Evolutionary conservation across 2,329 filamentous ascomycete species (phyloP), one percentile per base, ranked within the genome.

Genomic region (Neophaeococcomyces aloes): DNA sequence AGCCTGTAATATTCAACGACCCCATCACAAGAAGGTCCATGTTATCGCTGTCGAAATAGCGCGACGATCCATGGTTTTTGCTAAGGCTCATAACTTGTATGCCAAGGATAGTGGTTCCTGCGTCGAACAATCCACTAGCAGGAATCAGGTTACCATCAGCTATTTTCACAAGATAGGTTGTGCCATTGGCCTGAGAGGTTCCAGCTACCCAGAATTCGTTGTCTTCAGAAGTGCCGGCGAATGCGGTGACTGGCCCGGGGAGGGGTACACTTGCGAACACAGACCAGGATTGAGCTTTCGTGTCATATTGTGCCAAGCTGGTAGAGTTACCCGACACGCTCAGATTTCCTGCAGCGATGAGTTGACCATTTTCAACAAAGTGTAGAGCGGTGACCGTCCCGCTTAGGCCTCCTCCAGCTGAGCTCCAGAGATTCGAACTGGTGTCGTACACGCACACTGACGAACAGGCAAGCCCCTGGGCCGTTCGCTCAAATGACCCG

Each of bases 1-100:
- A 87, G 38, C 68, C 67, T 0, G 82, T 77, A 14, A 96, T 71
- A 51, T 78, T 74, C 53, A 98, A 76, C 42, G 82, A 76, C 30
- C 91, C 91, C n/a, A 86, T 86, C 38, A 96, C 69, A 64, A 98
- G 74, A 29, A 98, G 75, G 3, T 78, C 74, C 59, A 91, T 78
- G 49, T 78, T 70, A 14, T 73, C n/a, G n/a, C n/a, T 64, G 40
- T 78, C 72, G 13, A 98, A 65, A 5, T 87, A 67, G 29, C 75
- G 64, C 2, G 75, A 78, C 11, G 70, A 64, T 29, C 68, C 75
- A 59, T 96, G 91, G 13, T 76, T 65, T 38, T 79, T 65, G 1
- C 75, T 81, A 15, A 93, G 62, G 3, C 77, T 74, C 53, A 96
- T 79, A 46, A 96, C 71, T 58, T 96, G 88, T 4, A 98, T 70